These are phyloP conservation scores for Euphrasia arctica DNA, from an alignment of 305 asterid species.

Conservation along the genomic window DNA sequence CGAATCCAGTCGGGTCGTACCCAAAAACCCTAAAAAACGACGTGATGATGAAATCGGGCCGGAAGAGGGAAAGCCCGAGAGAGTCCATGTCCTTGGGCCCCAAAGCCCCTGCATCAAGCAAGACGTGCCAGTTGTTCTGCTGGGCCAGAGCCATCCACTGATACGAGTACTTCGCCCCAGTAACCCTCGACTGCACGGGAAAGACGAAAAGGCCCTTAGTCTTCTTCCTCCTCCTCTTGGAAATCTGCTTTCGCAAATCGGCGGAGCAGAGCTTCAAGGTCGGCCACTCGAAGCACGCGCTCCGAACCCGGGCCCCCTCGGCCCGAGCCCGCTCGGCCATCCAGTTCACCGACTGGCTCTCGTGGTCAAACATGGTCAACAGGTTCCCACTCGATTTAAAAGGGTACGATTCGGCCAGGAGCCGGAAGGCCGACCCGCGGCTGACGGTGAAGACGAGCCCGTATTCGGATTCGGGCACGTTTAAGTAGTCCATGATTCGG, in stretches of 20 bases:
- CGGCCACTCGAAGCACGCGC: slow-evolving; percentile 98
- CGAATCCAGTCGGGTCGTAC: slow-evolving; percentile 92
- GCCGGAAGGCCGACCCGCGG: slow-evolving; percentile 34
- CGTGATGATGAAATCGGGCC: slow-evolving; percentile 91
- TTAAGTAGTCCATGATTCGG: too few relatives aligned
- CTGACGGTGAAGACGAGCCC: too few relatives aligned
- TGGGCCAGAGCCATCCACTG: slow-evolving; percentile 99
- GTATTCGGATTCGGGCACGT: too few relatives aligned
- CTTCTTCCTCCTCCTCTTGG: slow-evolving; percentile 64
- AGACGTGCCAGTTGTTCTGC: slow-evolving; percentile 96
- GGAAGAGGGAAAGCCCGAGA: slow-evolving; percentile 81
- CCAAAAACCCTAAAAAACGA: slow-evolving; percentile 91
- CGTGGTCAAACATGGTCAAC: slow-evolving; percentile 95
- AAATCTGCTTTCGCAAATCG: slow-evolving; percentile 78
- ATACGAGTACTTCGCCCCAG: slow-evolving; percentile 92
- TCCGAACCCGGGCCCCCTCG: slow-evolving; percentile 88
- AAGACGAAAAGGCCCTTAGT: slow-evolving; percentile 86
- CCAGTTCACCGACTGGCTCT: slow-evolving; percentile 92
- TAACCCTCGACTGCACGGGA: slow-evolving; percentile 94
- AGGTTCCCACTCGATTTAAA: slow-evolving; percentile 78
- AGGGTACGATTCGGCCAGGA: slow-evolving; percentile 91
- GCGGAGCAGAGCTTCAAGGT: slow-evolving; percentile 88
- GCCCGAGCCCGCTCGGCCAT: slow-evolving; percentile 88
- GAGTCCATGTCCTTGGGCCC: slow-evolving; percentile 99
- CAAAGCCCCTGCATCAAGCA: slow-evolving; percentile 92